Evolutionary conservation across 73 alveolate species (phyloP), one percentile per base, ranked within the genome.

Genomic region (Paramecium octaurelia): DNA sequence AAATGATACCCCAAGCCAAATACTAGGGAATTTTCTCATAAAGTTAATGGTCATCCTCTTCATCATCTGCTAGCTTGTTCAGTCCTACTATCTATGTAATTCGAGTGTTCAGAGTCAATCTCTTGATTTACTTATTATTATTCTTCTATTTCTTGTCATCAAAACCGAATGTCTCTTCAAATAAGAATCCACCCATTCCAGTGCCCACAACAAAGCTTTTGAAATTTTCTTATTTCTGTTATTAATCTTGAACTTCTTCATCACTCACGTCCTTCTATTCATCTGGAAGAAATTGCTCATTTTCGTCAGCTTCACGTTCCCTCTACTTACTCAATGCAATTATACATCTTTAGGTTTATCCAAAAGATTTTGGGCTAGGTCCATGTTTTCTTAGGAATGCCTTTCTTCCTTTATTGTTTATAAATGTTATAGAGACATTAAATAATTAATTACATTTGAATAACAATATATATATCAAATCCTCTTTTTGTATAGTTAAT

Each of bases 1-100:
- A 86, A 29, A 86, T 73, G 5, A 86, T 58, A 18, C 73, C 73
- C 93, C 93, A 86, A 58, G 93, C 93, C 4, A 86, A 35, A 58
- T 86, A 86, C 11, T 69, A 75, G n/a, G 73, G 50, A 38, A 86
- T 43, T 31, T 73, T 46, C 36, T 86, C 93, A 58, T 86, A 86
- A 57, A 86, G 64, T 64, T 64, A 27, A 8, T 59, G 38, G n/a
- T 64, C 84, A 64, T 64, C 84, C 20, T 64, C 84, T 64, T 64
- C 84, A 7, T 64, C 84, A 64, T 64, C 84, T 64, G 42, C 21
- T 8, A 64, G 14, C 84, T 64, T 27, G 10, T 27, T 64, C 9
- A 64, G 16, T 11, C 84, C 84, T 31, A 24, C 84, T 31, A 64
- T 64, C 46, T 64, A 27, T 12, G 84, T 64, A 12, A 64, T 27